These are phyloP conservation scores for Termitomyces sp. DNA, from an alignment of 768 basidiomycete species.

Conservation along the genomic window DNA sequence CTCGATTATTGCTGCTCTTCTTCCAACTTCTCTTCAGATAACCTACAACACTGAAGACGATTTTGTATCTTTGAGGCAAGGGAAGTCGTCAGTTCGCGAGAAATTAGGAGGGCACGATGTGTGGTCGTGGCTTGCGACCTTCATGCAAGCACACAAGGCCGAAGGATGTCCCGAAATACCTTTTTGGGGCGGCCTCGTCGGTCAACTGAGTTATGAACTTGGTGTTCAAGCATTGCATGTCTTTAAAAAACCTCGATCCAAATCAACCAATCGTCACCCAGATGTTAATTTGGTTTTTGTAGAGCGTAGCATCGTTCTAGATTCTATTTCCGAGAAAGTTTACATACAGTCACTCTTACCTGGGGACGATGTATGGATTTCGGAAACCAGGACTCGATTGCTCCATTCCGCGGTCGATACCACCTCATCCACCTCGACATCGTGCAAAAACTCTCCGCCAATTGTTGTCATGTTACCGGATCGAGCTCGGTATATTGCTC, in stretches of 20 bases:
- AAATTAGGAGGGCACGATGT: constrained; percentile 48
- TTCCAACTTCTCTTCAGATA: constrained; percentile 49
- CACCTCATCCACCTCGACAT: neutral
- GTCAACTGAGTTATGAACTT: constrained; percentile 76
- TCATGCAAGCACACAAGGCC: constrained; percentile 53
- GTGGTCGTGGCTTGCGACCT: constrained; percentile 73
- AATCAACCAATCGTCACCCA: constrained; percentile 38
- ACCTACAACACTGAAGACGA: constrained; percentile 49
- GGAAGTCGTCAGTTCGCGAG: constrained; percentile 29
- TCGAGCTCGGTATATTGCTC: constrained; percentile 55
- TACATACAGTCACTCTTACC: constrained; percentile 64
- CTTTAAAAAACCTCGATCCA: constrained; percentile 22
- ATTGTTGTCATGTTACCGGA: constrained; percentile 48
- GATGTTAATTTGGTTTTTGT: constrained; percentile 77
- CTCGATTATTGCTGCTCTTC: constrained; percentile 66
- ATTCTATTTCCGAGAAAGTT: constrained; percentile 40
- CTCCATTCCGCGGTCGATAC: constrained; percentile 9
- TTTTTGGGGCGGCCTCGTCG: constrained; percentile 83
- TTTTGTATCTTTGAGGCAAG: constrained; percentile 40
- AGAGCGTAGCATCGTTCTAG: constrained; percentile 72
- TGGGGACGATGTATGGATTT: constrained; percentile 58
- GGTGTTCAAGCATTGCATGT: constrained; percentile 55
- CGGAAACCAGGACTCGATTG: constrained; percentile 32
- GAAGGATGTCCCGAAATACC: constrained; percentile 44
- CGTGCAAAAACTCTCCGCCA: constrained; percentile 2